phyloP scores from a whole-genome alignment of 352 stramenopile genomes.

The Phytophthora agathidicida region DNA sequence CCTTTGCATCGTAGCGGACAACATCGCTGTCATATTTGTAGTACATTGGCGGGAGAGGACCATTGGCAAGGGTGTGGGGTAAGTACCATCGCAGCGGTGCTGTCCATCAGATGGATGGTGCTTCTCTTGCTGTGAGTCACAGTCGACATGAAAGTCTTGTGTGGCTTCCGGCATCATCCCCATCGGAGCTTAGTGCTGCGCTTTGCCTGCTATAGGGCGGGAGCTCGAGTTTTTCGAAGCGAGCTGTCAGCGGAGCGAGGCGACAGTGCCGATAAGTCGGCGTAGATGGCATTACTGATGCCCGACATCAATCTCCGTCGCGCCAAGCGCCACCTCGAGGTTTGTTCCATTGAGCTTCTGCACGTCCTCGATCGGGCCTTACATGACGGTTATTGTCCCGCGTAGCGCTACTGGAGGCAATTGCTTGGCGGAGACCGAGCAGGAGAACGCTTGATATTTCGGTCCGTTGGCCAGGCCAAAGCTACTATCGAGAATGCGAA shows the following conservation, averaged over 20 bases:
- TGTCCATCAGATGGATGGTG: conserved; percentile 17
- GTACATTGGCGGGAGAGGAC: conserved; percentile 12
- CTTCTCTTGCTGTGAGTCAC: conserved; percentile 24
- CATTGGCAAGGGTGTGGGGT: not conserved
- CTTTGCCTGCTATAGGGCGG: conserved; percentile 15
- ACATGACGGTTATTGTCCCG: conserved; percentile 4
- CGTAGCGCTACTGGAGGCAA: conserved; percentile 48
- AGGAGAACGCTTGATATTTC: conserved; percentile 25
- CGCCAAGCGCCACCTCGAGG: conserved; percentile 61
- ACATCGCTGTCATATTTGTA: not conserved
- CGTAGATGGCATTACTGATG: conserved; percentile 63
- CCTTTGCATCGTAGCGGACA: no score
- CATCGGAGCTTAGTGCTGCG: conserved; percentile 20
- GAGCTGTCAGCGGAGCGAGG: conserved; percentile 1
- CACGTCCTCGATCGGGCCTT: conserved; percentile 3
- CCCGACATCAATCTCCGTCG: conserved; percentile 74
- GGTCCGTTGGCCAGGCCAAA: conserved; percentile 26
- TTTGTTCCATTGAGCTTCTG: conserved; percentile 23
- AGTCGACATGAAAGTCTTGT: conserved; percentile 9
- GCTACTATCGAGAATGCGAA: conserved; percentile 3
- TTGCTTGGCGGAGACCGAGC: conserved; percentile 32
- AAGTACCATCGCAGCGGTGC: not conserved
- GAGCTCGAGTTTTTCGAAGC: conserved; percentile 18
- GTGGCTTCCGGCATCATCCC: conserved; percentile 20
- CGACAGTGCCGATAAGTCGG: conserved; percentile 14